Evolutionary conservation across 371 early-diverging fungal species (phyloP), one percentile per base, ranked within the genome.

Genomic region (Encephalitozoon cuniculi): DNA sequence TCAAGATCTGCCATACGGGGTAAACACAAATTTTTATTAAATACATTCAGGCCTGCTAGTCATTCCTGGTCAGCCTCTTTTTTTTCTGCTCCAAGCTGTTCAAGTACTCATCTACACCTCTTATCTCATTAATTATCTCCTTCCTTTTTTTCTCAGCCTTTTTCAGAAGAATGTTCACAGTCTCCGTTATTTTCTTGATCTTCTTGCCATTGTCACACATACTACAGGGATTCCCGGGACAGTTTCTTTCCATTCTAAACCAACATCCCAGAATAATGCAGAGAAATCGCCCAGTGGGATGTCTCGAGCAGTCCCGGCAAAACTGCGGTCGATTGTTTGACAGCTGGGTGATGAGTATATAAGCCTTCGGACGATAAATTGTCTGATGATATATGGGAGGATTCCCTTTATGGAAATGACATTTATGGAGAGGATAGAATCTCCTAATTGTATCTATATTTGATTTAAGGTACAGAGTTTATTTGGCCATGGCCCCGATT

Each of bases 1-100:
- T 64, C 52, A 26, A 75, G 43, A 40, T 78, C 54, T 8, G 46
- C 21, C 73, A 73, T 73, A 18, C 12, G 30, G 41, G 72, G 72
- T 39, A 23, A 32, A 44, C 37, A 32, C 34, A 66, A 44, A 66
- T 43, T 66, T 59, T 59, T 40, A 66, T 44, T 30, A 66, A 64
- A 66, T 46, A 21, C 4, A 4, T 21, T 59, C 59, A 15, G 6
- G 25, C 59, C 2, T 34, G 0, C 59, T 30, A 15, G n/a, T 54
- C 54, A 32, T 28, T 32, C 5, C 59, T 11, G 4, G 6, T 28
- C 1, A 11, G 12, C 15, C 18, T 59, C 37, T 37, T 59, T 32
- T 59, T 59, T 34, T 34, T 59, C 25, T 34, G 30, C 12, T 18
- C 37, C 59, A 59, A 34, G 2, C 15, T 34, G 0, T 59, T 18